Percentiles rank a stretch among this genome's conserved stretches.
phyloP scores from a whole-genome alignment of 106 monocot species.

The Amphibolis antarctica region DNA sequence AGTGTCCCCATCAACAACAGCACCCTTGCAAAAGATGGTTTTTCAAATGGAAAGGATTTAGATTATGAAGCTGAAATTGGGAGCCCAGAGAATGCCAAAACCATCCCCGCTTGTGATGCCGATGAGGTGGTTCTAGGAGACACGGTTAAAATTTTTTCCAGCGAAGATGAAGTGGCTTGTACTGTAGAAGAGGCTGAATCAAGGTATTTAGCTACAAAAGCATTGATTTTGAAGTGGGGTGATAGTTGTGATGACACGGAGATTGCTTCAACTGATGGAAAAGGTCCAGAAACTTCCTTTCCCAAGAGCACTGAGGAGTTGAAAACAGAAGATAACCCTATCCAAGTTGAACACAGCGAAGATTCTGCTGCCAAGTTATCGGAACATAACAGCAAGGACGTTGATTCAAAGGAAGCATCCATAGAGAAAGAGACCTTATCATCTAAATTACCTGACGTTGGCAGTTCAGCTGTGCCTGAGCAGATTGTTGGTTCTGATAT shows the following conservation, averaged over 20 bases:
- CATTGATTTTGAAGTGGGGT: conserved; percentile 4
- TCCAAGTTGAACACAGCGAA: not conserved
- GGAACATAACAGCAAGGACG: conserved; percentile 1
- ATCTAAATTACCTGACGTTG: not conserved
- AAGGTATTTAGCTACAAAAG: conserved; percentile 3
- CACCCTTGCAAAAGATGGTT: not conserved
- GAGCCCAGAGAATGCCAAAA: not conserved
- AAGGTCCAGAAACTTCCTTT: not conserved
- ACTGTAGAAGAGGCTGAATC: conserved; percentile 3
- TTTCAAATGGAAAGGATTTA: not conserved
- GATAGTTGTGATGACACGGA: not conserved
- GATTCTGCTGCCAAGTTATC: not conserved
- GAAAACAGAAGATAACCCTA: not conserved
- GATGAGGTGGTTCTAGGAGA: not conserved
- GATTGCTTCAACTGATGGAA: not conserved
- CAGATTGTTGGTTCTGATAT: not conserved
- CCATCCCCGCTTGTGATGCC: not conserved
- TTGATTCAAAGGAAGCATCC: too few species aligned
- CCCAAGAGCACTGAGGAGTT: not conserved
- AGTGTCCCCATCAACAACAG: not conserved
- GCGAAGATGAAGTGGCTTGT: not conserved
- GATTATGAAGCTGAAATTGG: not conserved
- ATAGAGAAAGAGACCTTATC: not conserved
- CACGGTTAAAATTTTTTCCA: not conserved
- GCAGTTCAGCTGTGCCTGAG: not conserved